Evolutionary conservation across 495 filamentous ascomycete species (phyloP), one percentile per base, ranked within the genome.

Genomic region (Parathielavia hyrcaniae): DNA sequence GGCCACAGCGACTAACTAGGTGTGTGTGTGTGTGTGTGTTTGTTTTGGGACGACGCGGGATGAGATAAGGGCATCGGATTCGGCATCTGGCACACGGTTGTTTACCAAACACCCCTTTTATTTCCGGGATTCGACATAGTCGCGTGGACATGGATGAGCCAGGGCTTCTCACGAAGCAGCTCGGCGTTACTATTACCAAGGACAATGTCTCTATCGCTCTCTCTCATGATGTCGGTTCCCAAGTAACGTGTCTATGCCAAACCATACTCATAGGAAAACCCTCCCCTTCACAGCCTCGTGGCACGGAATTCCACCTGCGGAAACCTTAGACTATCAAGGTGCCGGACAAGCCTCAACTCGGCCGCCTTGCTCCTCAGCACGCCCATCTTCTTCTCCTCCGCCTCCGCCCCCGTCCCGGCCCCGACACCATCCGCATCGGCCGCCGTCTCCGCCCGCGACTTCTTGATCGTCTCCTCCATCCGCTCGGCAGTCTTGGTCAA

Each of bases 301-400:
- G 84, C 84, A 62, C 66, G 76, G 64, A 83, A 87, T 57, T 77
- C 74, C 39, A 81, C 65, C 36, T 78, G 67, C 10, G 89, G 91
- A 47, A 83, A 70, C 32, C 83, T 73, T 66, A 96, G 62, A 58
- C 81, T 80, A 49, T 74, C 74, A 59, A 86, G 69, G 70, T 91
- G 86, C 64, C 88, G 80, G 44, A 90, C 85, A 35, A 96, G 74
- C 66, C 83, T 81, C 56, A 96, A 80, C 74, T 96, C 91, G 0
- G 86, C 83, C 20, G 90, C 89, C 70, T 86, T 87, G 52, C 82
- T 90, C 64, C 73, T 74, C 35, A 86, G 72, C 66, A 95, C 67
- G 66, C 88, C 81, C 62, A 81, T 67, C 64, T 72, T 81, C 74
- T 85, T 87, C 70, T 82, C 75, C 36, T 86, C 76, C 49, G 75